A percentile compares a stretch with the other conserved stretches of the same genome.
phyloP scores from a whole-genome alignment of 2,329 filamentous ascomycete genomes.

The Aspergillus sp. region DNA sequence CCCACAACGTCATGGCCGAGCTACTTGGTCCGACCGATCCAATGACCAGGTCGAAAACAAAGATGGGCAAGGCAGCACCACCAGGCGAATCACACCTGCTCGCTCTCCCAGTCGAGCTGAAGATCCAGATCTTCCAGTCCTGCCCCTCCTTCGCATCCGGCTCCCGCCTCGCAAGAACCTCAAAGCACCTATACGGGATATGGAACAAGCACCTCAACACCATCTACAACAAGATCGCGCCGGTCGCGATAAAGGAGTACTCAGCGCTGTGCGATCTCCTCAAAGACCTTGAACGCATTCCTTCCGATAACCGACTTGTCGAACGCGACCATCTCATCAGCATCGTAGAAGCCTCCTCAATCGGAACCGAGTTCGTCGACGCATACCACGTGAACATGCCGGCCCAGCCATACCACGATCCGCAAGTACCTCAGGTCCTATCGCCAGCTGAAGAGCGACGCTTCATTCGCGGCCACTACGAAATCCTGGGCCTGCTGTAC shows the following conservation, averaged over 20 bases:
- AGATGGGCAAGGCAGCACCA: background rate
- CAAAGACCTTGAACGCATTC: background rate
- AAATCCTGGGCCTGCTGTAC: background rate
- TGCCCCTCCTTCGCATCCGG: background rate
- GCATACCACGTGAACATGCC: background rate
- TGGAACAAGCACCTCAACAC: background rate
- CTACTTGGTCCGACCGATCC: background rate
- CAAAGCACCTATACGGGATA: background rate
- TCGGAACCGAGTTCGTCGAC: background rate
- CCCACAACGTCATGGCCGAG: background rate
- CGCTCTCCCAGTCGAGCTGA: conserved; percentile 1
- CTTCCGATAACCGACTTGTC: background rate
- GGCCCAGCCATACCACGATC: background rate
- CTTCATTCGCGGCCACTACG: conserved; percentile 1
- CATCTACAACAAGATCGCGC: background rate
- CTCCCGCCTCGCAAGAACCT: background rate
- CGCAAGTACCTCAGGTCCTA: background rate
- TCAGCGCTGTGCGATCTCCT: background rate
- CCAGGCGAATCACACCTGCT: background rate
- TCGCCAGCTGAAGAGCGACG: background rate
- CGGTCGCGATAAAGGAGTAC: background rate
- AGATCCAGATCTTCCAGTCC: background rate
- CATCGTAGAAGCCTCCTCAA: background rate
- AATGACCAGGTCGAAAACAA: background rate
- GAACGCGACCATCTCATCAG: background rate